A percentile compares a stretch with the other conserved stretches of the same genome.
Evolutionary conservation across 176 grass and related monocot genomes (phyloP).

Genomic region (Oryza australiensis): DNA sequence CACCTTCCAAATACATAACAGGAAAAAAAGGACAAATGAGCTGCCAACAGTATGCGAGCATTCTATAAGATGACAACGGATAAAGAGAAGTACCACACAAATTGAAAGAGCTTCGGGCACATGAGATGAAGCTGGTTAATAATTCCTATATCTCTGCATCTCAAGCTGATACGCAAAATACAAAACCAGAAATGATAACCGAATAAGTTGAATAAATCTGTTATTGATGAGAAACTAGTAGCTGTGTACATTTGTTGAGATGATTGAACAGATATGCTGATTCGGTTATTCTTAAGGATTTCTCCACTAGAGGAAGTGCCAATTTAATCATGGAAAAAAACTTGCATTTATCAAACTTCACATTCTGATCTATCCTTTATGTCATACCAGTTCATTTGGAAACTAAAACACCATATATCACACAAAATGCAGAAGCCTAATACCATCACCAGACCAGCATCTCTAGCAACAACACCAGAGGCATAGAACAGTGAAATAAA

Average conservation of each 20-base stretch:
- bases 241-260: not conserved
- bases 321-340: not conserved
- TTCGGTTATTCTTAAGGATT: constrained; percentile 19
- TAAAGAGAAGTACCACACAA: constrained; percentile 24
- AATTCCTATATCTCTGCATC: constrained; percentile 27
- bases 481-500: constrained; percentile 43
- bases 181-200: constrained; percentile 17
- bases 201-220: not conserved
- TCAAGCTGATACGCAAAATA: constrained; percentile 32
- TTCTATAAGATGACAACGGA: constrained; percentile 14
- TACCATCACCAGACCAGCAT: constrained; percentile 40
- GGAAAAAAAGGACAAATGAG: constrained; percentile 8
- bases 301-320: not conserved
- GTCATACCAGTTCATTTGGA: constrained; percentile 26
- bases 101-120: constrained; percentile 2
- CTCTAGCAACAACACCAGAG: constrained; percentile 37
- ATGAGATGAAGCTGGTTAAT: constrained; percentile 3
- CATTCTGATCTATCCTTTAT: constrained; percentile 32
- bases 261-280: constrained; percentile 12
- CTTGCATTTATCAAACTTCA: constrained; percentile 33
- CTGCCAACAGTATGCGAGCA: constrained; percentile 8
- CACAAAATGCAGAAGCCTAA: constrained; percentile 27
- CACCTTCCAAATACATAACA: constrained; percentile 6
- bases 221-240: not conserved
- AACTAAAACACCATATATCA: constrained; percentile 47